phyloP scores from a whole-genome alignment of 2,329 filamentous ascomycete species.

The Cladophialophora yegresii region DNA sequence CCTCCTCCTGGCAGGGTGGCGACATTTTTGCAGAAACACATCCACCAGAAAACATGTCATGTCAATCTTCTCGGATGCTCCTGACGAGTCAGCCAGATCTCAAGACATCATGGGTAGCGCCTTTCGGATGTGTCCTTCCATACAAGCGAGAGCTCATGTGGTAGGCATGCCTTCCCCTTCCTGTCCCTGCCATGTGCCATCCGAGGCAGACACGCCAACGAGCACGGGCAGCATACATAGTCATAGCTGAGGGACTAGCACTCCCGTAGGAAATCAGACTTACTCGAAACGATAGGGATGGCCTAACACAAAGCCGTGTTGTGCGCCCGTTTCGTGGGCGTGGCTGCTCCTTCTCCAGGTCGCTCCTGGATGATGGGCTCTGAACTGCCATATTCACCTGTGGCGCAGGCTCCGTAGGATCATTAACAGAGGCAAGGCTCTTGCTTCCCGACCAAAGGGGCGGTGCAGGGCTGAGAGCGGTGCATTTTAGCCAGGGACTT shows the following conservation, averaged over 20 bases:
- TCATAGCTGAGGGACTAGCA: no score
- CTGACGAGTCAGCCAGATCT: neutral
- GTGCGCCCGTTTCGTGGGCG: no score
- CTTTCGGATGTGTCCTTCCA: neutral
- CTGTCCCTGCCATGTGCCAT: no score
- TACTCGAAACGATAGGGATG: no score
- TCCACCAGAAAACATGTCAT: neutral
- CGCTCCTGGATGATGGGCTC: neutral
- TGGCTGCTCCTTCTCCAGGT: neutral
- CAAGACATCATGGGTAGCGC: neutral
- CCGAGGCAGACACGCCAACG: no score
- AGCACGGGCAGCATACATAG: no score
- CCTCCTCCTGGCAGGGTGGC: neutral
- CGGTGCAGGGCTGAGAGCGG: conserved; percentile 6
- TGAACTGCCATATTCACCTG: neutral
- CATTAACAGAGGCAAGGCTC: neutral
- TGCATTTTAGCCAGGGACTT: neutral
- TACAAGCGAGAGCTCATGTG: neutral
- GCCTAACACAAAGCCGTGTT: no score
- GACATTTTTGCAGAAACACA: neutral
- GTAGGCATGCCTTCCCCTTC: no score
- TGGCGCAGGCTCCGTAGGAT: conserved; percentile 5
- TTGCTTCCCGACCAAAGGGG: neutral
- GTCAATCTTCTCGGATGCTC: neutral
- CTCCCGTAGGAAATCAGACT: no score